Conservation (phyloP, 768 basidiomycete genomes). For the Xerocomus spinulosus region DNA sequence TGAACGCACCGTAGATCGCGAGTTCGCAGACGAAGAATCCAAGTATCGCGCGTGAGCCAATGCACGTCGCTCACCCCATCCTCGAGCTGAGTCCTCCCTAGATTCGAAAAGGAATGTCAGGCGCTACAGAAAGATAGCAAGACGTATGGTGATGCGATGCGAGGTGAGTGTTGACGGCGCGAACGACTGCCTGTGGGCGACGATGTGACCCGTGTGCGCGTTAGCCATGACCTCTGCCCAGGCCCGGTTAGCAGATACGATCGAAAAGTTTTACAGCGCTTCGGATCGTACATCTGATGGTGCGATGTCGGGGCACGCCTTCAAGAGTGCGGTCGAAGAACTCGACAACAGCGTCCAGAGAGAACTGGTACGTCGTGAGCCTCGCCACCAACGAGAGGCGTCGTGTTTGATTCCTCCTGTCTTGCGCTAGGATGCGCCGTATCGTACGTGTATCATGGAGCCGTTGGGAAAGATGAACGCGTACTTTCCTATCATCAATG, state of each 20-base stretch:
- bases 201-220: background rate
- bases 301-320: constrained; percentile 96
- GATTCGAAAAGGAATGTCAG: constrained; percentile 95
- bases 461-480: constrained; percentile 96
- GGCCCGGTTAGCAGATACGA: constrained; percentile 85
- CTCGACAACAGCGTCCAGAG: constrained; percentile 79
- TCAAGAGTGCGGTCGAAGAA: constrained; percentile 93
- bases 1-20: constrained; percentile 90
- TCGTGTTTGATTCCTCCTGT: background rate
- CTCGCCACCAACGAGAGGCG: background rate
- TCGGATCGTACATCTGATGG: constrained; percentile 82
- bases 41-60: constrained; percentile 77
- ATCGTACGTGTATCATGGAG: constrained; percentile 90
- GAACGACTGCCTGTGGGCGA: background rate
- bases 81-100: constrained; percentile 28
- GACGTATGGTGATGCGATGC: constrained; percentile 91
- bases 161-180: constrained; percentile 50
- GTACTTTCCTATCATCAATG: constrained; percentile 91
- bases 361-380: constrained; percentile 64
- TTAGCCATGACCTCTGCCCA: constrained; percentile 94
- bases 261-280: constrained; percentile 88
- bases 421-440: constrained; percentile 77
- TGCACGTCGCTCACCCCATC: background rate
- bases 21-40: constrained; percentile 89
- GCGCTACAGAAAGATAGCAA: constrained; percentile 94